These are phyloP conservation scores for Cladophialophora yegresii DNA, from an alignment of 2,329 filamentous ascomycete species.

Conservation along the genomic window DNA sequence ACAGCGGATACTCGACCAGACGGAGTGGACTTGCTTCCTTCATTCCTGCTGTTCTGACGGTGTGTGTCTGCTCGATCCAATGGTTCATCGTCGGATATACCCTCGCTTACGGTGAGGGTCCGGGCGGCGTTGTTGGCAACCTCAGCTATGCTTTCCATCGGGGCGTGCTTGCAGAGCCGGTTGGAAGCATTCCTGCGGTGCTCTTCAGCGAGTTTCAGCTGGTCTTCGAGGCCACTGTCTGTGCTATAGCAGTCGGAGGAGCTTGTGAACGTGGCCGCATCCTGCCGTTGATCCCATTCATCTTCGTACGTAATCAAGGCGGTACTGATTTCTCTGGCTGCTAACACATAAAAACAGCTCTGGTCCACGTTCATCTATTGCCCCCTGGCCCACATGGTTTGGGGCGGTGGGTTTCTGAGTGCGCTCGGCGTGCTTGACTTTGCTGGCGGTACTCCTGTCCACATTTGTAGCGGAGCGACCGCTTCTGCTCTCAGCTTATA, in stretches of 20 bases:
- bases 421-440: constrained; percentile 71
- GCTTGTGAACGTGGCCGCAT: constrained; percentile 53
- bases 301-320: constrained; percentile 40
- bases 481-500: constrained; percentile 50
- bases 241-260: constrained; percentile 54
- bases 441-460: constrained; percentile 73
- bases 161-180: constrained; percentile 51
- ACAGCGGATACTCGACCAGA: constrained; percentile 54
- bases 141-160: constrained; percentile 51
- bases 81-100: constrained; percentile 56
- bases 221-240: constrained; percentile 51
- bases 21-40: constrained; percentile 53
- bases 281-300: constrained; percentile 52
- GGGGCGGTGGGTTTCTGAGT: constrained; percentile 74
- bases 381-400: constrained; percentile 71
- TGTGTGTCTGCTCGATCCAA: constrained; percentile 54
- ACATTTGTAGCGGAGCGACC: constrained; percentile 67
- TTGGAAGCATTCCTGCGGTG: constrained; percentile 55
- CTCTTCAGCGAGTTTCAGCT: constrained; percentile 57
- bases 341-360: constrained; percentile 40
- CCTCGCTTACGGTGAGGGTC: constrained; percentile 53
- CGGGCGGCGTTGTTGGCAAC: constrained; percentile 48
- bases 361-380: constrained; percentile 73
- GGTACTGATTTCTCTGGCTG: not conserved
- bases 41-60: constrained; percentile 52